Evolutionary conservation across 306 rosid genomes (phyloP), one percentile per base, ranked within the genome.

Genomic region (Prosopis cineraria): DNA sequence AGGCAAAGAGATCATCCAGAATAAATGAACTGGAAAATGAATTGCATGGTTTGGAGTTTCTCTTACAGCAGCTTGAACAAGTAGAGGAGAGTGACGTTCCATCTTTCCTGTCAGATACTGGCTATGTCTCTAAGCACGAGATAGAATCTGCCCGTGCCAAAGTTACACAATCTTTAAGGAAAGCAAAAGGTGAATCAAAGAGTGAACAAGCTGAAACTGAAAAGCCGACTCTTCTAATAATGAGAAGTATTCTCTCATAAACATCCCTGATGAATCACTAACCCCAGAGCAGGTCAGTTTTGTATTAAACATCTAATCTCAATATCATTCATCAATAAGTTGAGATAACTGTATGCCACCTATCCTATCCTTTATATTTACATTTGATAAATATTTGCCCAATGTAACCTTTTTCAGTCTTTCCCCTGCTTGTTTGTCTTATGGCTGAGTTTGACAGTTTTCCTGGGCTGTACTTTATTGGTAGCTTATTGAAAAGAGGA

Each of bases 21-120:
- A 95, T 95, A 82, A 95, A 95, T 82, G 98, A 93, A 80, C 89
- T 95, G 77, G 99, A 95, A 79, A 95, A 95, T 76, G 96, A 93
- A 78, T 82, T 86, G 56, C 88, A 78, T 62, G 99, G 96, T 72
- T 83, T 95, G 86, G 96, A 90, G 52, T 93, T 95, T 90, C 98
- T 95, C 55, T 78, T 93, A 63, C 83, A 77, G 70, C 99, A 95
- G 88, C 90, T 95, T 62, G 94, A 79, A 66, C 93, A 93, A 73
- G 98, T 95, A 77, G 85, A 82, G 68, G 98, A 91, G 40, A 80
- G 75, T 66, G 79, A 74, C 24, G 27, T 90, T 77, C 90, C 87
- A 63, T 87, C 96, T 48, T 95, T 95, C 85, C 85, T 95, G 83
- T 80, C 91, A 76, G 89, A 70, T 64, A 95, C 99, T 74, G 96